Evolutionary conservation across 176 grass and related monocot species (phyloP), one percentile per base, ranked within the genome.

Genomic region (Pontederia crassipes): DNA sequence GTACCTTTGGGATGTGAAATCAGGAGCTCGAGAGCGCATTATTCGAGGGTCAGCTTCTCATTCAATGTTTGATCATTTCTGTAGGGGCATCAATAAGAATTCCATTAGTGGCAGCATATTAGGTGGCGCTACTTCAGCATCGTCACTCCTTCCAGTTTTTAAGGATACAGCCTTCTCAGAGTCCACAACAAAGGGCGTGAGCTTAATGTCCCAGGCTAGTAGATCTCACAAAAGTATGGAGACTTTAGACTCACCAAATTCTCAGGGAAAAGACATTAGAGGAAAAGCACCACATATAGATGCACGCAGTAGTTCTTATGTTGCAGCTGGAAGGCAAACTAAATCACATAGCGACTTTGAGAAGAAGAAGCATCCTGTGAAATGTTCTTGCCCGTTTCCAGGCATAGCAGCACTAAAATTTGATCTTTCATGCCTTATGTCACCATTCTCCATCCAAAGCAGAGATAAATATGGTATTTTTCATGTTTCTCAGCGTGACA

Each of bases 1-100:
- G 63, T 95, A 89, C 70, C 79, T 95, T 72, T 95, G 90, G 90
- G 90, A 95, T 79, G 52, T 95, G 68, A 95, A 95, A 84, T 77
- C 86, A 10, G 90, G 90, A 58, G 80, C 86, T 67, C 74, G 77
- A 74, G 90, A 95, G 29, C 64, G 83, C 50, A 73, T 89, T 77
- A 80, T 87, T 67, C 73, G 70, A 59, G 90, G 90, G 27, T 71
- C 86, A n/a, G 65, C 77, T 68, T 95, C 90, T 57, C 80, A 82
- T 67, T 95, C 75, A 70, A 69, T 78, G 40, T 95, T 95, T 67
- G 86, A 95, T 68, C 77, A 95, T 74, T 95, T 95, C 65, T 95
- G 90, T 64, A 84, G 74, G 70, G 83, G 83, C 56, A 90, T 95
- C 70, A 80, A 75, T 8, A 89, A 89, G 70, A 95, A 95, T 76